Conservation (phyloP, 768 basidiomycete species). For the Suillus subaureus region DNA sequence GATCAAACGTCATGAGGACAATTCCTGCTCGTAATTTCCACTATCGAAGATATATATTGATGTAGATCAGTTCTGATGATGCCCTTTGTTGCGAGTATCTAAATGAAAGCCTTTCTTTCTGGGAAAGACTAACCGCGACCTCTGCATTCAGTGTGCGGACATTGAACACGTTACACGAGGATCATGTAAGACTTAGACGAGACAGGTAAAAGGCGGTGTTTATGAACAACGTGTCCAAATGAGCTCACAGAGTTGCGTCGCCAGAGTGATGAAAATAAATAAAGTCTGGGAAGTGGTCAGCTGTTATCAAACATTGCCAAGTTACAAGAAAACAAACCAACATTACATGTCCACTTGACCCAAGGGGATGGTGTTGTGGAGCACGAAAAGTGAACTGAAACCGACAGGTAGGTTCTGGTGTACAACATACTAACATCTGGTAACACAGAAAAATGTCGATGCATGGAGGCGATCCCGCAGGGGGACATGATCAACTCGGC, state of each 20-base stretch:
- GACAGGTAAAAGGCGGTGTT: neutral
- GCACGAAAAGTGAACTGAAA: neutral
- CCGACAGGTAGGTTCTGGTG: neutral
- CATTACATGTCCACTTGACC: neutral
- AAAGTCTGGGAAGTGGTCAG: constrained; percentile 1
- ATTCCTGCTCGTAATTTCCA: constrained; percentile 3
- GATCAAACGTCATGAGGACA: neutral
- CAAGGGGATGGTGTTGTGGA: neutral
- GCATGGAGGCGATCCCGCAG: neutral
- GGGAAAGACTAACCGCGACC: neutral
- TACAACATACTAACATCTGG: neutral
- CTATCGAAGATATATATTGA: neutral
- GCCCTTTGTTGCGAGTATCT: neutral
- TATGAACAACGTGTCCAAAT: neutral
- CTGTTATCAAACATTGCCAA: neutral
- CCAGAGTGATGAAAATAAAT: neutral
- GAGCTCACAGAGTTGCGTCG: neutral
- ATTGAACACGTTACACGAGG: neutral
- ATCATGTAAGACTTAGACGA: constrained; percentile 1
- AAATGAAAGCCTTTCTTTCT: neutral
- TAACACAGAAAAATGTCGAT: neutral
- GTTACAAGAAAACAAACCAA: neutral
- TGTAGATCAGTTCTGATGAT: neutral
- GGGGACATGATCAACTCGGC: neutral
- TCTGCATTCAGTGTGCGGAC: neutral